Evolutionary conservation across 306 rosid genomes (phyloP), one percentile per base, ranked within the genome.

Genomic region (Chamaecrista fasciculata): DNA sequence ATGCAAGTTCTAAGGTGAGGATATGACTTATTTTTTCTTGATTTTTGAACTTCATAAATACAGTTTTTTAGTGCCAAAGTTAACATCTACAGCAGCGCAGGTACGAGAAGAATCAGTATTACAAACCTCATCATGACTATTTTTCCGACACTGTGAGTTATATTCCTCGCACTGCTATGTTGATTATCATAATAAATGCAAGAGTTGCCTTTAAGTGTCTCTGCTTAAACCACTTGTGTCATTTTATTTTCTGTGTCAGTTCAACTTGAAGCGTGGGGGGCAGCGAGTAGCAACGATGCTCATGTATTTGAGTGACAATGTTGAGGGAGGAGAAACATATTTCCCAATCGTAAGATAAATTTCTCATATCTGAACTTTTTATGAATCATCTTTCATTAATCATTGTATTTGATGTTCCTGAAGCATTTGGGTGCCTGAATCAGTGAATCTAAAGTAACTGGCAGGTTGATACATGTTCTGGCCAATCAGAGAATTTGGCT

Each of bases 281-380:
- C 99, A 94, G 91, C 90, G 99, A 68, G 20, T 94, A 78, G 99
- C 99, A 47, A 94, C 99, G 29, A 59, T 94, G 84, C 91, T 94
- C 29, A 88, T 94, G 91, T 94, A 94, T 81, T 80, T 94, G 75
- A 89, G 95, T 76, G 99, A 84, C 76, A 88, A 82, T 62, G 86
- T 94, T 72, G 97, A 88, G 76, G 99, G 99, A 55, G 99, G 99
- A 76, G 99, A 94, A 89, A 94, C 99, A 42, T 77, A 85, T 82
- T 91, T 94, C 79, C 96, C 99, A n/a, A 14, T 65, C 88, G 99
- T 94, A 82, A 36, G 65, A 21, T 31, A 29, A 71, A 68, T 51
- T 71, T 79, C 7, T 57, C 66, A 14, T 59, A 60, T 85, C 81
- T 69, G 53, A 46, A 70, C 67, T 33, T 71, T 49, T 72, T 37